A percentile compares a stretch with the other conserved stretches of the same genome.
Evolutionary conservation across 495 filamentous ascomycete species (phyloP).

Genomic region (Choiromyces venosus): DNA sequence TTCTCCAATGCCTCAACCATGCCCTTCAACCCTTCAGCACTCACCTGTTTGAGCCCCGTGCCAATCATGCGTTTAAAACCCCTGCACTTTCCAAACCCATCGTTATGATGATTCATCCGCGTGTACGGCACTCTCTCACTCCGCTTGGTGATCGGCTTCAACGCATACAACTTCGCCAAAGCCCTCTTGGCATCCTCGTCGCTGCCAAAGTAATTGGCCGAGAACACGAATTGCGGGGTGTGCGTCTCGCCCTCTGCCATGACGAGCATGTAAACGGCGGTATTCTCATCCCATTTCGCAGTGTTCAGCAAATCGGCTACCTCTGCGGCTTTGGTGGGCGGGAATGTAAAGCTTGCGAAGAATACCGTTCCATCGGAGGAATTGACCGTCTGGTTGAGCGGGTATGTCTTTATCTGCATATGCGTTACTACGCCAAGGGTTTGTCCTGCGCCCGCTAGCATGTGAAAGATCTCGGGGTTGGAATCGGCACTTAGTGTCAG

Average conservation of each 20-base stretch:
- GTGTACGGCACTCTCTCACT: background rate
- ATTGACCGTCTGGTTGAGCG: background rate
- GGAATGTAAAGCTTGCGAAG: background rate
- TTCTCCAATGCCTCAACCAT: background rate
- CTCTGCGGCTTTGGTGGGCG: background rate
- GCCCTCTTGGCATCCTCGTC: background rate
- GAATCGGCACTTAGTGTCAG: conserved; percentile 40
- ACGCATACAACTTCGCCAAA: background rate
- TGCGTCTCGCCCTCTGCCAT: too few relatives aligned
- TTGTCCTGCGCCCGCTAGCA: conserved; percentile 47
- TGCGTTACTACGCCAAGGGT: conserved; percentile 51
- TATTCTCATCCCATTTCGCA: background rate
- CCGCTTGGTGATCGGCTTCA: background rate
- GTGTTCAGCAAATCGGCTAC: background rate
- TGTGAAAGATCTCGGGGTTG: conserved; percentile 50
- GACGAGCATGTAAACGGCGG: background rate
- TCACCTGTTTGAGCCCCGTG: background rate
- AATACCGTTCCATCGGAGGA: background rate
- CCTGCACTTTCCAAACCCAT: background rate
- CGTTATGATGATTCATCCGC: background rate
- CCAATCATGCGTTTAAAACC: background rate
- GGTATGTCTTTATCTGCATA: conserved; percentile 14
- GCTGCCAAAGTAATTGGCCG: background rate
- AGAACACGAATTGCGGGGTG: background rate
- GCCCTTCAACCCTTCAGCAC: background rate